These are phyloP conservation scores for Globisporangium paddicum DNA, from an alignment of 352 stramenopile genomes.

Conservation along the genomic window DNA sequence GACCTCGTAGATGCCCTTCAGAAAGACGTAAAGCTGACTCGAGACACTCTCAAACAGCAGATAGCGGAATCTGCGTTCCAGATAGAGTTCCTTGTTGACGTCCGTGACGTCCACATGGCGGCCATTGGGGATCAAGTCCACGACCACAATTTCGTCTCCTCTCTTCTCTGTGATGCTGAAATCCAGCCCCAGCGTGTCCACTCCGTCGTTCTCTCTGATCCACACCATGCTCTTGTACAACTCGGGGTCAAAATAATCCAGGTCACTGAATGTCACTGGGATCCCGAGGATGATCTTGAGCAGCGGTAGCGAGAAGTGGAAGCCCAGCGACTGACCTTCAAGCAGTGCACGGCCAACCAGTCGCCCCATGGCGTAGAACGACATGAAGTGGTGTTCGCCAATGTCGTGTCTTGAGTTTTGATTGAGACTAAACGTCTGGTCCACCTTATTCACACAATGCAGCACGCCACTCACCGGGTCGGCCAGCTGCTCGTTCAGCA, in stretches of 20 bases:
- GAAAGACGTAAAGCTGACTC: no score
- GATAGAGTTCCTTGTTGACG: neutral
- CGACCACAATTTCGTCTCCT: neutral
- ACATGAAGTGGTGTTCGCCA: slow-evolving; percentile 1
- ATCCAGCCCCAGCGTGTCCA: neutral
- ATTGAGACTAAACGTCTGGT: slow-evolving; percentile 35
- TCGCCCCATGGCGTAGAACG: slow-evolving; percentile 45
- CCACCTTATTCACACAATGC: slow-evolving; percentile 23
- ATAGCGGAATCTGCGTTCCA: neutral
- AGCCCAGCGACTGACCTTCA: slow-evolving; percentile 85
- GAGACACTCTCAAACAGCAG: slow-evolving; percentile 84
- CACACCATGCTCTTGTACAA: neutral
- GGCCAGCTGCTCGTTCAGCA: slow-evolving; percentile 20
- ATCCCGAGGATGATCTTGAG: neutral
- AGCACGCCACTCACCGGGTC: slow-evolving; percentile 31
- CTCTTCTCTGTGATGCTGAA: neutral
- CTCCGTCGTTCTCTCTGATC: neutral
- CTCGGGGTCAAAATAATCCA: neutral
- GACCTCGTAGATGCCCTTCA: no score
- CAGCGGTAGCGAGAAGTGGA: slow-evolving; percentile 89
- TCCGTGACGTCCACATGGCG: neutral
- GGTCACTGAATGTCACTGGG: neutral
- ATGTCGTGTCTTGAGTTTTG: slow-evolving; percentile 20
- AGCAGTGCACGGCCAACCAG: slow-evolving; percentile 32
- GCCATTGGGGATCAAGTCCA: neutral